Conservation (phyloP, 768 basidiomycete species). For the Auricularia heimuer region DNA sequence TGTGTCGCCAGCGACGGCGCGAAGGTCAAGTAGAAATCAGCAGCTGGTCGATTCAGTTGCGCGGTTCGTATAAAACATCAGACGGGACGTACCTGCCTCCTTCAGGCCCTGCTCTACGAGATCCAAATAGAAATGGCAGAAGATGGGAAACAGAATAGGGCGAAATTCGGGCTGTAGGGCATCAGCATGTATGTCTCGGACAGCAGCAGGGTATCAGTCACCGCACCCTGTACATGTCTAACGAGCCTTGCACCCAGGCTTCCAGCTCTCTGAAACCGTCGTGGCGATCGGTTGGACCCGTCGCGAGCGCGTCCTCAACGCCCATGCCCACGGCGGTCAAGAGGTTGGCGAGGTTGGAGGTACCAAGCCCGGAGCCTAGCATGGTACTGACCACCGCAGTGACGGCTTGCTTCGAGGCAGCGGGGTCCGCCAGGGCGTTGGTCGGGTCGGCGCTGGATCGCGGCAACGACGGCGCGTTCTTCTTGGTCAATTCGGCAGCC, state of each 20-base stretch:
- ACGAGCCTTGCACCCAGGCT: constrained; percentile 80
- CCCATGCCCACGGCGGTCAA: constrained; percentile 63
- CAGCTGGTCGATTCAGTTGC: constrained; percentile 34
- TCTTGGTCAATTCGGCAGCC: constrained; percentile 44
- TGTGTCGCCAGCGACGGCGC: constrained; percentile 53
- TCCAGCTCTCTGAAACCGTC: constrained; percentile 81
- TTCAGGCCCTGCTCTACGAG: constrained; percentile 84
- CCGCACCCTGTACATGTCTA: constrained; percentile 82
- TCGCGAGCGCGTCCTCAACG: constrained; percentile 69
- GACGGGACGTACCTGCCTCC: constrained; percentile 60
- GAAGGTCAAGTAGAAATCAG: constrained; percentile 64
- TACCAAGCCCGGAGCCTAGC: constrained; percentile 59
- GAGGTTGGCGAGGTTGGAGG: constrained; percentile 55
- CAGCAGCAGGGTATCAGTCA: constrained; percentile 4
- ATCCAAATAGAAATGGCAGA: constrained; percentile 95
- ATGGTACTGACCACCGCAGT: constrained; percentile 57
- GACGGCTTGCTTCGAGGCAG: not conserved
- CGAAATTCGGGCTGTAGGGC: constrained; percentile 74
- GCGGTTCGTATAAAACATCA: constrained; percentile 6
- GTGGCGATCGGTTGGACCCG: constrained; percentile 77
- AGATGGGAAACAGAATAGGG: constrained; percentile 90
- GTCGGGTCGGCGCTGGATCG: constrained; percentile 23
- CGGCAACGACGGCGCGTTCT: constrained; percentile 22
- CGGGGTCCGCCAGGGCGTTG: constrained; percentile 4
- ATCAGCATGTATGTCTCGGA: not conserved